A percentile compares a stretch with the other conserved stretches of the same genome.
These are phyloP conservation scores for Pelargonium citronellum DNA, from an alignment of 441 rosid genomes.

Conservation along the genomic window DNA sequence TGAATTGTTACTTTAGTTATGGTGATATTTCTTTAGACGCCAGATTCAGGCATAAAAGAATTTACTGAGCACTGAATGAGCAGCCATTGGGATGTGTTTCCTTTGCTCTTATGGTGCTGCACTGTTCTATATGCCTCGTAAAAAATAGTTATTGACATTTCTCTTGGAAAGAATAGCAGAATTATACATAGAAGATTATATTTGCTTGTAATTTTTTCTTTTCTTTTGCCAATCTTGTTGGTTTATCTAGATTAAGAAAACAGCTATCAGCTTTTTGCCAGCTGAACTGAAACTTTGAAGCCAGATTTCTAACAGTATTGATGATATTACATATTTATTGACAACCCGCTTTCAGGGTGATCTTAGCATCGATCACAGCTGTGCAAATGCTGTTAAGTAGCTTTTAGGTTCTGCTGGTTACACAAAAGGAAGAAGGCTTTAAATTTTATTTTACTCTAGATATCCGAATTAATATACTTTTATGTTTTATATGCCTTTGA, in stretches of 20 bases:
- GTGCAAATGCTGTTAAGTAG: background rate
- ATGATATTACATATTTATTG: too few species aligned
- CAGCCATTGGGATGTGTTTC: too few species aligned
- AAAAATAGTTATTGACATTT: background rate
- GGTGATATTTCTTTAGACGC: background rate
- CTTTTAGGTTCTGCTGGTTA: background rate
- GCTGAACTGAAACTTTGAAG: too few species aligned
- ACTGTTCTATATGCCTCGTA: too few species aligned
- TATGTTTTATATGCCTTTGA: background rate
- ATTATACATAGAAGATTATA: background rate
- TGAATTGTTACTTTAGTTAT: background rate
- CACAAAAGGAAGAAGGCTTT: background rate
- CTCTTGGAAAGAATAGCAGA: background rate
- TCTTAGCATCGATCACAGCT: too few species aligned
- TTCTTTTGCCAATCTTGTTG: too few species aligned
- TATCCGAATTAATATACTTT: background rate
- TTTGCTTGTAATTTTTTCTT: too few species aligned
- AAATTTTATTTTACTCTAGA: background rate
- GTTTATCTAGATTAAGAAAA: too few species aligned
- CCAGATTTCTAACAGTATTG: too few species aligned
- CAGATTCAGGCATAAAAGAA: background rate
- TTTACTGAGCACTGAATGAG: background rate
- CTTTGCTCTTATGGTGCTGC: too few species aligned
- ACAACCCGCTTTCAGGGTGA: too few species aligned
- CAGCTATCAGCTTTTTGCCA: too few species aligned